phyloP scores from a whole-genome alignment of 352 stramenopile genomes.

The Pythium pyrilobum region DNA sequence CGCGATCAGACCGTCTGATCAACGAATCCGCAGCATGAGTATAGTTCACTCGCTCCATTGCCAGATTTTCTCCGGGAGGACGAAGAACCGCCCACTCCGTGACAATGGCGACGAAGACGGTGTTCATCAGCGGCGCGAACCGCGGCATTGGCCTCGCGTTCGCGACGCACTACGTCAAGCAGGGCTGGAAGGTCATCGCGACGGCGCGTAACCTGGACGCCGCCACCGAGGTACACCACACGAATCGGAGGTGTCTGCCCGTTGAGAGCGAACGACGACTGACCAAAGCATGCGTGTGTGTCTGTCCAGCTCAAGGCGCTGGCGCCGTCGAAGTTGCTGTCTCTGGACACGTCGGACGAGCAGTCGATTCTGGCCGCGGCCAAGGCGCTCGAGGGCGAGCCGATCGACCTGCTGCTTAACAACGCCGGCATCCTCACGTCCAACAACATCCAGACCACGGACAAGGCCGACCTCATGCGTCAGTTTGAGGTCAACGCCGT shows the following conservation, averaged over 20 bases:
- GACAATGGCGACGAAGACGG: conserved; percentile 34
- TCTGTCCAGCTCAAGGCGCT: conserved; percentile 27
- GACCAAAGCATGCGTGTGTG: background rate
- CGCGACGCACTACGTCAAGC: conserved; percentile 33
- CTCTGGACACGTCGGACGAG: conserved; percentile 49
- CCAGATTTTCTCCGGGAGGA: background rate
- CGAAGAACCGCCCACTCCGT: background rate
- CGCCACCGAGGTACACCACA: conserved; percentile 29
- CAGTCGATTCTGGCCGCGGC: conserved; percentile 39
- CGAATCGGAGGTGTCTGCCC: background rate
- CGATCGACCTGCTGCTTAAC: conserved; percentile 72
- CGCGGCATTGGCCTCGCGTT: conserved; percentile 52
- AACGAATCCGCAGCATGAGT: no score
- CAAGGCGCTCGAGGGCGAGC: conserved; percentile 28
- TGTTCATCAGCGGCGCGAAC: conserved; percentile 56
- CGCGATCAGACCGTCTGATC: no score
- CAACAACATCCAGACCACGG: conserved; percentile 27
- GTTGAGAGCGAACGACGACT: background rate
- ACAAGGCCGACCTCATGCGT: conserved; percentile 50
- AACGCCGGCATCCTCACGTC: conserved; percentile 45
- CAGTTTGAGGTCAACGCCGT: conserved; percentile 75
- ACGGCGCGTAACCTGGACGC: conserved; percentile 35
- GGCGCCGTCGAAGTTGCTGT: conserved; percentile 42
- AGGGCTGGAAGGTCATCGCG: conserved; percentile 48
- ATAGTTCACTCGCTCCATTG: no score